Conservation (phyloP, 2,329 filamentous ascomycete genomes). For the Chrysosporium queenslandicum region DNA sequence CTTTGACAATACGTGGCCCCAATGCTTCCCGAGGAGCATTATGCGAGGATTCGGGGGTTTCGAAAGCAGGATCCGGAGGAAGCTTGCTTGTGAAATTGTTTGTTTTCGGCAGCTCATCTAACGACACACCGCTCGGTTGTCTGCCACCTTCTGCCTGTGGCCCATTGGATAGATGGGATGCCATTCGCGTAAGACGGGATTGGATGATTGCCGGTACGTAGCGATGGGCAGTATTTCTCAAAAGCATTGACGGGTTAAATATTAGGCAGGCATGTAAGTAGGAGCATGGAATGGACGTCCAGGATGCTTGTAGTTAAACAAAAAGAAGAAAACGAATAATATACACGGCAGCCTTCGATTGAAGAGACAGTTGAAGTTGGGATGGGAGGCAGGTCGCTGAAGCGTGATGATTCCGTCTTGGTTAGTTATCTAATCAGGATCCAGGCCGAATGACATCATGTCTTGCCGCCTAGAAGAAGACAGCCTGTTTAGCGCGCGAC, state of each 20-base stretch:
- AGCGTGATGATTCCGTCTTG: neutral
- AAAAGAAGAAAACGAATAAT: neutral
- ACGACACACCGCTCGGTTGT: constrained; percentile 23
- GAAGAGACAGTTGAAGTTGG: too few species aligned
- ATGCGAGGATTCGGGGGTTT: constrained; percentile 73
- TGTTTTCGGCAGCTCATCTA: constrained; percentile 52
- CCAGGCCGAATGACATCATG: neutral
- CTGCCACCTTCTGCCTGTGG: neutral
- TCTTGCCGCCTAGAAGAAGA: neutral
- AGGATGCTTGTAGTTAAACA: neutral
- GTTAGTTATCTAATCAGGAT: constrained; percentile 12
- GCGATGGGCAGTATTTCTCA: constrained; percentile 8
- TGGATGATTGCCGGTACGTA: neutral
- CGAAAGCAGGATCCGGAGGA: constrained; percentile 65
- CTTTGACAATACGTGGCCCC: constrained; percentile 70
- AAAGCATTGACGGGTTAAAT: constrained; percentile 12
- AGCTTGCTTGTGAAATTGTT: constrained; percentile 56
- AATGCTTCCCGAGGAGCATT: constrained; percentile 66
- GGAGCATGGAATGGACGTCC: too few species aligned
- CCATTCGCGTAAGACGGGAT: constrained; percentile 15
- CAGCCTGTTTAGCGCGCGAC: too few species aligned
- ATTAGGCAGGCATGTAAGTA: neutral
- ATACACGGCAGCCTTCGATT: too few species aligned
- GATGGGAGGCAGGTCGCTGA: too few species aligned
- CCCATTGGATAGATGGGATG: constrained; percentile 14